These are phyloP conservation scores for Hypoxylon sp. DNA, from an alignment of 2,329 filamentous ascomycete genomes.

Conservation along the genomic window DNA sequence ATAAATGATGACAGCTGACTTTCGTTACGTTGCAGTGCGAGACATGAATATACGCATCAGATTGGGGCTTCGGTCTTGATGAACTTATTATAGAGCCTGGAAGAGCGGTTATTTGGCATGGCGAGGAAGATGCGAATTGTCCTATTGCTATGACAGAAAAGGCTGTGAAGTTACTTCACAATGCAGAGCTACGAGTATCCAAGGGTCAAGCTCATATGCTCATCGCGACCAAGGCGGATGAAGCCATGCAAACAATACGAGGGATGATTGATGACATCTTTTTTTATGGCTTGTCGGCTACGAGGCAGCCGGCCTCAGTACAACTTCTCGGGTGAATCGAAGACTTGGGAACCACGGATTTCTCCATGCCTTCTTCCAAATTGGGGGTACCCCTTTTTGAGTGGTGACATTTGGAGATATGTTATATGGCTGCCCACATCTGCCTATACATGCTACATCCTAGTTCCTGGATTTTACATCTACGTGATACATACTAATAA, in stretches of 20 bases:
- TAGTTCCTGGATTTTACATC: too few species aligned
- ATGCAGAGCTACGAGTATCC: conserved; percentile 37
- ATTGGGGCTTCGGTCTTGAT: conserved; percentile 46
- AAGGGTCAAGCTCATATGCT: conserved; percentile 41
- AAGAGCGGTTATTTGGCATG: conserved; percentile 45
- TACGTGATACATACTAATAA: too few species aligned
- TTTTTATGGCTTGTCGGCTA: too few species aligned
- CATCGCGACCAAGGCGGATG: conserved; percentile 34
- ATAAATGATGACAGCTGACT: conserved; percentile 1
- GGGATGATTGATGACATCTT: conserved; percentile 40
- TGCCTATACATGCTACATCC: too few species aligned
- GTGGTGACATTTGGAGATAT: background rate
- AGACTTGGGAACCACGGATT: too few species aligned
- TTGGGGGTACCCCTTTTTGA: background rate
- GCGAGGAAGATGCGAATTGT: conserved; percentile 43
- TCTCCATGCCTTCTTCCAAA: background rate
- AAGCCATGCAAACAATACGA: conserved; percentile 35
- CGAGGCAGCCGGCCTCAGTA: too few species aligned
- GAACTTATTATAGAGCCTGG: conserved; percentile 36
- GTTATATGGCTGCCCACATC: too few species aligned
- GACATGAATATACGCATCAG: conserved; percentile 19
- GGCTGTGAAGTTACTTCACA: conserved; percentile 36
- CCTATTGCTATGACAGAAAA: conserved; percentile 45
- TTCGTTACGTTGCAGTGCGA: conserved; percentile 17
- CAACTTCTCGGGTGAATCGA: too few species aligned